Evolutionary conservation across 208 protist species (phyloP).

Genomic region (Trypanosoma scelopori): DNA sequence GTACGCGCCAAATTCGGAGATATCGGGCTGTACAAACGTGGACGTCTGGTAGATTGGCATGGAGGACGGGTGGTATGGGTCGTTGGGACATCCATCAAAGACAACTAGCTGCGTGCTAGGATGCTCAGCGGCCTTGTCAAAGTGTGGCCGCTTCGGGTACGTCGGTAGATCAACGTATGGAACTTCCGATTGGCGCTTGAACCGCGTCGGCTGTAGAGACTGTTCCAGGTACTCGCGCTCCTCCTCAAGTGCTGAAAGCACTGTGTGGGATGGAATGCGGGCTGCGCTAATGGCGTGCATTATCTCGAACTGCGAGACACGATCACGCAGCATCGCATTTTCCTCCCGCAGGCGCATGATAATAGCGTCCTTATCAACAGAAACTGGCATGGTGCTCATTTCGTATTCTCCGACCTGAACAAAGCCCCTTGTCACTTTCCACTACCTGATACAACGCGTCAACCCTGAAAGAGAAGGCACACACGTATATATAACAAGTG

Average conservation of each 20-base stretch:
- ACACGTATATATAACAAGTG: no score
- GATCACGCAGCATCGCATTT: constrained; percentile 51
- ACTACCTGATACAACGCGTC: no score
- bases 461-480: no score
- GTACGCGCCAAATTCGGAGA: constrained; percentile 81
- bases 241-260: constrained; percentile 54
- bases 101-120: constrained; percentile 75
- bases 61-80: constrained; percentile 87
- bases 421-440: neutral
- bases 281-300: constrained; percentile 51
- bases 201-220: constrained; percentile 37
- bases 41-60: constrained; percentile 91
- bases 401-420: neutral
- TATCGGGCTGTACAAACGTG: constrained; percentile 89
- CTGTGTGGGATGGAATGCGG: constrained; percentile 35
- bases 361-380: constrained; percentile 8
- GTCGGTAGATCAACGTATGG: constrained; percentile 71
- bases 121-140: constrained; percentile 60
- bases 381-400: neutral
- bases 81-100: constrained; percentile 88
- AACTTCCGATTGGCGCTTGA: constrained; percentile 26
- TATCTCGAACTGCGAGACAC: constrained; percentile 49
- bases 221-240: constrained; percentile 50
- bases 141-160: constrained; percentile 74
- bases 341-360: constrained; percentile 44